Base-by-base conservation (phyloP, 2,329 filamentous ascomycete species). In the Aplosporella prunicola region DNA sequence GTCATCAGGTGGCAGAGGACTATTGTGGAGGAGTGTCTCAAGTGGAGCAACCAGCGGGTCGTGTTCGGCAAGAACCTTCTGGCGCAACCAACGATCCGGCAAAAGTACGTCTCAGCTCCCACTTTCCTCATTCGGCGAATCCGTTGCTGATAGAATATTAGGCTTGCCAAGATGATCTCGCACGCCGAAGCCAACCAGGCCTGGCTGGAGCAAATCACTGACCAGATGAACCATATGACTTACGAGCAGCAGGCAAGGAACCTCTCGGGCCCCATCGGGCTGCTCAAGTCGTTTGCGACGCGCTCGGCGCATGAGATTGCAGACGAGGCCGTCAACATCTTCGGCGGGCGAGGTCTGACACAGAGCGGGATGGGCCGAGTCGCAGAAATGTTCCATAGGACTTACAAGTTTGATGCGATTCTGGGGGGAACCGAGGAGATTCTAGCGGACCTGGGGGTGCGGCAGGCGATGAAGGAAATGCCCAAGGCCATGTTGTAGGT, bases 191-290 rank as follows among this genome's bases (percentile, higher is more conserved):
- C 82, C n/a, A 80, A 82, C 61, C 85, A 93, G 59, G 74, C 84
- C 14, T 93, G 83, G 83, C 73, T 91, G 32, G 85, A 93, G 59
- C 76, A 74, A 27, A 78, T 91, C 53, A 86, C 84, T 14, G 85
- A 86, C 66, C 85, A 93, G 56, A 93, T 93, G 85, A 81, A 74
- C 65, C 70, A 85, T 57, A 85, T 93, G 82, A 73, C 74, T 22
- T 91, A 93, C 61, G 69, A 72, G 37, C 64, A 89, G 55, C 85
- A 93, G 58, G 69, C 80, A 16, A 76, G 76, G 52, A 71, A 81
- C 49, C 72, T 93, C 2, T 82, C 80, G 36, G 86, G 86, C 0
- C 84, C 85, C 18, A 87, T 93, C 45, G 85, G 78, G 7, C 69
- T 93, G 15, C 72, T 93, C 41, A 93, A 93, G 65, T 82, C 81